Percentiles rank a stretch among this genome's conserved stretches.
phyloP scores from a whole-genome alignment of 2,329 filamentous ascomycete genomes.

The Apiospora phragmitis region DNA sequence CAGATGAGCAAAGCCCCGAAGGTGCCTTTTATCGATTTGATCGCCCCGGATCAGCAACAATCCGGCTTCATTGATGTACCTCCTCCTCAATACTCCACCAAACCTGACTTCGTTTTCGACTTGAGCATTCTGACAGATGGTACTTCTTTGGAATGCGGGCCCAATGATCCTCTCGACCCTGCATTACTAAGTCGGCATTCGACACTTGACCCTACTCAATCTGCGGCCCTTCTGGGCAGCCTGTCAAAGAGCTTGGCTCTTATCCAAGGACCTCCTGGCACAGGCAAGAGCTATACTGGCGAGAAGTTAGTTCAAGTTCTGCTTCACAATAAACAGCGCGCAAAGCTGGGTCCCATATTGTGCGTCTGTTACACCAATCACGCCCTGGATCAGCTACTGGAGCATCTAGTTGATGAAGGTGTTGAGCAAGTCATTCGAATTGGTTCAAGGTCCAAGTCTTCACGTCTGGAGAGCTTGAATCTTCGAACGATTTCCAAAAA shows the following conservation, averaged over 20 bases:
- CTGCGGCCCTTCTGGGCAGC: conserved; percentile 51
- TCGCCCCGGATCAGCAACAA: conserved; percentile 35
- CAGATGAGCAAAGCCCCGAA: conserved; percentile 43
- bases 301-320: conserved; percentile 58
- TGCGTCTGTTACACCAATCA: conserved; percentile 54
- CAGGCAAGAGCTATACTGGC: conserved; percentile 66
- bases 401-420: conserved; percentile 53
- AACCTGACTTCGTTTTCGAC: conserved; percentile 50
- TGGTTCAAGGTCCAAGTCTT: conserved; percentile 58
- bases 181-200: conserved; percentile 35
- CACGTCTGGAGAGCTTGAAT: conserved; percentile 50
- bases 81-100: conserved; percentile 52
- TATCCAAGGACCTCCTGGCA: conserved; percentile 71
- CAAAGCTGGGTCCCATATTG: conserved; percentile 49
- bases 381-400: conserved; percentile 57
- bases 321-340: conserved; percentile 40
- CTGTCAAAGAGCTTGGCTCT: conserved; percentile 56
- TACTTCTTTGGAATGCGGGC: conserved; percentile 22
- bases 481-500: conserved; percentile 40
- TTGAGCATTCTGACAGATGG: conserved; percentile 35
- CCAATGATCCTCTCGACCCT: conserved; percentile 18
- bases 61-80: conserved; percentile 30
- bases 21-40: conserved; percentile 50
- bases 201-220: conserved; percentile 53
- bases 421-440: conserved; percentile 59